Evolutionary conservation across 176 grass and related monocot species (phyloP).

Genomic region (Triticum dicoccoides): DNA sequence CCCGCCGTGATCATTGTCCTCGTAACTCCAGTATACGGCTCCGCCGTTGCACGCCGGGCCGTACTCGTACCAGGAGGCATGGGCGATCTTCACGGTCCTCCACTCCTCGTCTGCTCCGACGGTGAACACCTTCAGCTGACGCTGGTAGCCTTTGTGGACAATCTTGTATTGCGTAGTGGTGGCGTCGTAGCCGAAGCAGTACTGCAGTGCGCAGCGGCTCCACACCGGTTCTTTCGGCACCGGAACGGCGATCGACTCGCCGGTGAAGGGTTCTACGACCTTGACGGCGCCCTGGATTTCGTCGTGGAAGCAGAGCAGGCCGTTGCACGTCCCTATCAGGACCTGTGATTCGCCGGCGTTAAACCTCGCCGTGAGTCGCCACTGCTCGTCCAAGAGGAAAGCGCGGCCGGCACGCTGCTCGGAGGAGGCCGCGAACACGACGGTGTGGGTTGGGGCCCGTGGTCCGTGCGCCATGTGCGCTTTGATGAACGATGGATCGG

Average conservation of each 20-base stretch:
- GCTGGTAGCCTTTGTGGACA: background rate
- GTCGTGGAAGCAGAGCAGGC: background rate
- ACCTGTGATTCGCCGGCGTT: background rate
- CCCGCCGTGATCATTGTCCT: background rate
- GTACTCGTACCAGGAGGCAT: too few species aligned
- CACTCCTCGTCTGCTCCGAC: background rate
- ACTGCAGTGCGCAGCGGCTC: background rate
- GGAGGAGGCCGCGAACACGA: background rate
- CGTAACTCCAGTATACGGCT: background rate
- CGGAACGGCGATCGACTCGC: background rate
- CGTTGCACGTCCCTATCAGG: background rate
- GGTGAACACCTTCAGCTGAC: background rate
- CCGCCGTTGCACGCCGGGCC: background rate
- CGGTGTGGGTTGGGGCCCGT: background rate
- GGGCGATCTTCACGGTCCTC: background rate
- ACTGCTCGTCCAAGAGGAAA: background rate
- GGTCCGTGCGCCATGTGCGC: background rate
- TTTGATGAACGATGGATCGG: background rate
- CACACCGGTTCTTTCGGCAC: too few species aligned
- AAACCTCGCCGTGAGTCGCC: background rate
- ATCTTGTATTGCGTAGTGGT: background rate
- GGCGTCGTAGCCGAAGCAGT: conserved; percentile 16
- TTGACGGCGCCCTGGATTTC: background rate
- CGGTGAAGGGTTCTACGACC: background rate
- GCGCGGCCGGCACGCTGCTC: too few species aligned